These are phyloP conservation scores for Tribonema minus DNA, from an alignment of 108 stramenopile genomes.

Conservation along the genomic window DNA sequence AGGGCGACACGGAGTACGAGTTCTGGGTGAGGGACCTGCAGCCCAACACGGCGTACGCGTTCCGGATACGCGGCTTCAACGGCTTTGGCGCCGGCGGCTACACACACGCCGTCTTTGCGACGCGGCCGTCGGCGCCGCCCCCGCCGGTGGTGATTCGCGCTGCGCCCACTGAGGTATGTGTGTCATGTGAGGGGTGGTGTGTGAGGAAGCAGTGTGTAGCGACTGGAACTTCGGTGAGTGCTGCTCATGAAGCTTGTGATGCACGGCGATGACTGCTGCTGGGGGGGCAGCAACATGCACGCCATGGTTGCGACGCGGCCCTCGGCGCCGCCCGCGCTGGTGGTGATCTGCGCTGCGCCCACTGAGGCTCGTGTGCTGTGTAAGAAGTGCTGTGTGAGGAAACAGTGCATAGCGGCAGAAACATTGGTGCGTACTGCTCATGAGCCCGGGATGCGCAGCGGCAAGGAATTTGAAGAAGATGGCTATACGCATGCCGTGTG, in stretches of 20 bases:
- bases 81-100: conserved; percentile 56
- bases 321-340: conserved; percentile 9
- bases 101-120: conserved; percentile 47
- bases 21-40: conserved; percentile 21
- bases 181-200: not conserved
- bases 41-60: conserved; percentile 50
- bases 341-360: conserved; percentile 6
- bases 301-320: conserved; percentile 51
- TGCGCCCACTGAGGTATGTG: conserved; percentile 33
- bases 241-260: no score
- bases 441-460: no score
- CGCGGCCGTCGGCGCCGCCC: conserved; percentile 31
- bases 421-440: no score
- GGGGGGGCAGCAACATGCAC: no score
- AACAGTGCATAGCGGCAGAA: not conserved
- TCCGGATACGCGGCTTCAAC: conserved; percentile 58
- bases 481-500: no score
- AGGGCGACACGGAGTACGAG: conserved; percentile 35
- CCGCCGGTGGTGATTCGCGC: conserved; percentile 1
- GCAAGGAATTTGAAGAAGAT: no score
- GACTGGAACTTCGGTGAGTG: no score
- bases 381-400: not conserved
- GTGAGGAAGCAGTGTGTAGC: not conserved
- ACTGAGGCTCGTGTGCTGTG: conserved; percentile 15
- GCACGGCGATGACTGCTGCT: no score